A percentile compares a stretch with the other conserved stretches of the same genome.
Conservation (phyloP, 179 eudicot species). For the Heliamphora pulchella region DNA sequence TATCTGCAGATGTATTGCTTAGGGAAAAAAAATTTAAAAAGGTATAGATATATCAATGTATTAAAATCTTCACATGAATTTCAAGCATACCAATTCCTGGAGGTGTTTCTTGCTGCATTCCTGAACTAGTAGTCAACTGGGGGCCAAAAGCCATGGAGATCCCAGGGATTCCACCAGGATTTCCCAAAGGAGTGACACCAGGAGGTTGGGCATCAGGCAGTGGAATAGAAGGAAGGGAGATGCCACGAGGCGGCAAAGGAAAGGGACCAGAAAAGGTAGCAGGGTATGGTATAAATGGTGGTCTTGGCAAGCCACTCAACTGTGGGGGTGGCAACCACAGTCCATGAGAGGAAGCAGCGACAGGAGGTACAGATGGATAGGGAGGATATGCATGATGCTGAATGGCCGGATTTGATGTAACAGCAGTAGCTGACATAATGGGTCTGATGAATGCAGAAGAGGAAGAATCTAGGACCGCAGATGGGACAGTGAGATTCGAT, state of each 20-base stretch:
- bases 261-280: constrained; percentile 53
- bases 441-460: constrained; percentile 35
- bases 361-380: constrained; percentile 43
- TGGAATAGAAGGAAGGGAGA: constrained; percentile 54
- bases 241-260: constrained; percentile 49
- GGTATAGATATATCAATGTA: background rate
- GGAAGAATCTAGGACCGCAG: constrained; percentile 31
- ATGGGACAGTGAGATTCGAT: constrained; percentile 31
- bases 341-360: constrained; percentile 47
- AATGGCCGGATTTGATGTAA: constrained; percentile 30
- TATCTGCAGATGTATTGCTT: constrained; percentile 33
- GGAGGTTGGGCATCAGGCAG: constrained; percentile 72
- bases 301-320: constrained; percentile 45
- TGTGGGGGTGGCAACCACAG: constrained; percentile 68
- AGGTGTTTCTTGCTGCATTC: constrained; percentile 45
- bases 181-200: constrained; percentile 61
- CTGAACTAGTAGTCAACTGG: constrained; percentile 29
- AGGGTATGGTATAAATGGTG: constrained; percentile 52
- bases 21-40: background rate
- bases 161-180: constrained; percentile 30
- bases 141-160: constrained; percentile 28
- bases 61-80: background rate
- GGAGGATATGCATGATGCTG: constrained; percentile 52
- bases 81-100: constrained; percentile 64
- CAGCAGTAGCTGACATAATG: constrained; percentile 23